A percentile compares a stretch with the other conserved stretches of the same genome.
Evolutionary conservation across 2,329 filamentous ascomycete species (phyloP).

Genomic region (Colletotrichum graminicola): DNA sequence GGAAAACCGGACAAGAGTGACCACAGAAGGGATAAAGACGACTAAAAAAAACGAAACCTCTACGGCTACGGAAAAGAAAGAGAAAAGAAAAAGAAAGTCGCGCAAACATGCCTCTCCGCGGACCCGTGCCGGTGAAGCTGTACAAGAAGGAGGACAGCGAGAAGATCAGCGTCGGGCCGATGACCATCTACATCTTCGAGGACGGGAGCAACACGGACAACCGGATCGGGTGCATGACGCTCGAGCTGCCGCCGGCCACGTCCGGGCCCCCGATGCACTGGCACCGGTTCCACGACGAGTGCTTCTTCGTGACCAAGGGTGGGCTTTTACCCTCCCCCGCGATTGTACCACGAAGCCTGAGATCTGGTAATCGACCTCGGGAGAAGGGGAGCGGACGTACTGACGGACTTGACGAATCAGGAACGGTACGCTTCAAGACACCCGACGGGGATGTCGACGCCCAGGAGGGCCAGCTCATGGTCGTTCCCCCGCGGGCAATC

Average conservation of each 20-base stretch:
- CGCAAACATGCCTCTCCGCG: conserved; percentile 49
- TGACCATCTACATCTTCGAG: conserved; percentile 52
- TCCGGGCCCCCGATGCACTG: conserved; percentile 55
- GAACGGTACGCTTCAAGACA: conserved; percentile 50
- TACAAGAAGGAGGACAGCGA: conserved; percentile 49
- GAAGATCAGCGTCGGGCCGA: conserved; percentile 49
- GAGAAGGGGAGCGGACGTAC: background rate
- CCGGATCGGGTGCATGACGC: conserved; percentile 49
- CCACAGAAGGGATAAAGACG: too few relatives aligned
- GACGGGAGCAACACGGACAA: conserved; percentile 52
- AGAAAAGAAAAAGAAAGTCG: background rate
- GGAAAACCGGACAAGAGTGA: too few relatives aligned
- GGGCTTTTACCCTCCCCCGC: background rate
- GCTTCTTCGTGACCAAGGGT: conserved; percentile 53
- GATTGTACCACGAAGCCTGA: too few relatives aligned
- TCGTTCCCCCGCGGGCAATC: conserved; percentile 52
- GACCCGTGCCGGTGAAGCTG: conserved; percentile 49
- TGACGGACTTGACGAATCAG: conserved; percentile 33
- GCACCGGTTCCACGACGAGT: conserved; percentile 54
- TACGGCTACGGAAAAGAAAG: background rate
- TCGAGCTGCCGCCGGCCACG: conserved; percentile 49
- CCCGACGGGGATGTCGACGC: conserved; percentile 50
- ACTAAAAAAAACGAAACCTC: background rate
- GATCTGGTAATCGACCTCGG: background rate
- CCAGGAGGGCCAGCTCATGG: conserved; percentile 50